phyloP scores from a whole-genome alignment of 108 stramenopile genomes.

The Aurantiochytrium sp. region DNA sequence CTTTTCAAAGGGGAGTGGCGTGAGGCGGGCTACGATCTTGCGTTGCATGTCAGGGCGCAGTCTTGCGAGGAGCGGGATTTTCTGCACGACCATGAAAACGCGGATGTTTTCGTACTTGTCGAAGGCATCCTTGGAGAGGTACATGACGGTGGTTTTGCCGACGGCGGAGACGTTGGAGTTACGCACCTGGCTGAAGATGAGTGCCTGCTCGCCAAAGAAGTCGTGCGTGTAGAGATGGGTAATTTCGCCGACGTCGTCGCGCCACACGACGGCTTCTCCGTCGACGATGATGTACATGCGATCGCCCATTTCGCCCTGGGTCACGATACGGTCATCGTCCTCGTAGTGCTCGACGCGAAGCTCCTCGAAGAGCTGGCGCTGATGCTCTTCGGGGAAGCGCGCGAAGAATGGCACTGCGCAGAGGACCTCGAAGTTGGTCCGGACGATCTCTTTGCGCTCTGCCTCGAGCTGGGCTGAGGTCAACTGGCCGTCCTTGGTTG shows the following conservation, averaged over 20 bases:
- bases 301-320: constrained; percentile 23
- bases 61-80: neutral
- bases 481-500: neutral
- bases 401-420: neutral
- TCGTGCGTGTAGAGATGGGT: neutral
- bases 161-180: constrained; percentile 10
- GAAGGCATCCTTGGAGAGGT: neutral
- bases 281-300: constrained; percentile 20
- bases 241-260: neutral
- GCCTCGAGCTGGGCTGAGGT: neutral
- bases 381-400: constrained; percentile 5
- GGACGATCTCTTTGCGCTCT: neutral
- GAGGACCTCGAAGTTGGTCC: neutral
- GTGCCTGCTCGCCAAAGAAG: constrained; percentile 22
- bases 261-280: constrained; percentile 13
- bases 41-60: neutral
- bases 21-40: neutral
- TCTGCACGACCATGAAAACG: neutral
- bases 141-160: neutral
- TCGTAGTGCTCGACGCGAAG: constrained; percentile 14
- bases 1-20: neutral
- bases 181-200: neutral
- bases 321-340: constrained; percentile 19
- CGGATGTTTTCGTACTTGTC: neutral
- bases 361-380: neutral